Base-by-base conservation (phyloP, 2,329 filamentous ascomycete species). In the Nannizzia gypsea region DNA sequence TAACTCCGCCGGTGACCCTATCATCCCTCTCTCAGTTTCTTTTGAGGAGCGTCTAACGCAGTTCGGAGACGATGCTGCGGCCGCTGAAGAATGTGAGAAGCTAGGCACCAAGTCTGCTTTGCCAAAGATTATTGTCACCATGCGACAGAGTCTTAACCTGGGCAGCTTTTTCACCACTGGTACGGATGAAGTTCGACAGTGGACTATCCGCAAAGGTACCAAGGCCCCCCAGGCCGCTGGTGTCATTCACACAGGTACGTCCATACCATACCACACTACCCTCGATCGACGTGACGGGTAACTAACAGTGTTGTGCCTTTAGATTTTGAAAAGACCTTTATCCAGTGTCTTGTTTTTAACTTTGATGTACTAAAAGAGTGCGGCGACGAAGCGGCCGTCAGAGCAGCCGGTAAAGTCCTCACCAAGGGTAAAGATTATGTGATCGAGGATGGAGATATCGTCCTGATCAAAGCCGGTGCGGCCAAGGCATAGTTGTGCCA, bases 281-380 rank as follows among this genome's bases (percentile, higher is more conserved):
- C 3, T 17, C 34, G 31, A 13, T 17, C 17, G 6, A 36, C 17
- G 44, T 44, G 22, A 50, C 26, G 13, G n/a, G 13, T 15, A 54
- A 22, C 40, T 13, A 24, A 22, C 2, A 13, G 6, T 11, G 8
- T 20, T 50, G 22, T 42, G 9, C 9, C 6, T 24, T 59, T 54
- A 69, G 93, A 99, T 73, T 97, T 99, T 66, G 93, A 99, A 77
- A 99, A 99, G 85, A 99, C 95, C 0, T 99, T 99, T 73, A 99
- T 99, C 69, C 95, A 99, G 78, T 88, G 82, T 64, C 82, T 99
- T 64, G 90, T 96, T 31, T 97, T 95, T 79, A 97, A 96, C 79
- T 99, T 84, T 77, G 80, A 73, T 26, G 77, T 81, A 1, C 78
- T 99, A 59, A 90, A 87, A 77, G 93, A 97, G 76, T 79, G 88